Evolutionary conservation across 2,329 filamentous ascomycete species (phyloP).

Genomic region (Coniochaeta sp.): DNA sequence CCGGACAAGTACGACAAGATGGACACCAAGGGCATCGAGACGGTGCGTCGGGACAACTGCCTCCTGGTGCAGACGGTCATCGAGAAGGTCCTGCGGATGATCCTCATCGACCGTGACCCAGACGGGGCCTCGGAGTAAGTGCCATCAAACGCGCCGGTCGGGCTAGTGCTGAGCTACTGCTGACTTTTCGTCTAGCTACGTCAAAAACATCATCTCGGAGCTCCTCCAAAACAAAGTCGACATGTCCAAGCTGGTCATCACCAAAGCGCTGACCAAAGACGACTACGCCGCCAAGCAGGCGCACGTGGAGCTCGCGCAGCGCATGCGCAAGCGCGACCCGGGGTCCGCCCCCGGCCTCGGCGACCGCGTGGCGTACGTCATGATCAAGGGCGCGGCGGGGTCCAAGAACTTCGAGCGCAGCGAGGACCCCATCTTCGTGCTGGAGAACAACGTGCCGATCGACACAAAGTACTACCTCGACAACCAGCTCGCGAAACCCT

Average conservation of each 20-base stretch:
- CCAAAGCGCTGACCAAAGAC: slow-evolving; percentile 87
- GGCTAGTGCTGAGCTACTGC: neutral
- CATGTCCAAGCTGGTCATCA: slow-evolving; percentile 99
- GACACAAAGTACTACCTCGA: slow-evolving; percentile 98
- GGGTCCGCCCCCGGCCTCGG: slow-evolving; percentile 89
- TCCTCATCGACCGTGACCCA: slow-evolving; percentile 87
- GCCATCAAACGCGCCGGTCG: neutral
- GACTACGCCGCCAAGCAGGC: slow-evolving; percentile 91
- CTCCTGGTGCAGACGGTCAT: slow-evolving; percentile 93
- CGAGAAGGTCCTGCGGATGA: slow-evolving; percentile 91
- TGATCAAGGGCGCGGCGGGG: slow-evolving; percentile 82
- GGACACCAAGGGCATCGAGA: slow-evolving; percentile 99
- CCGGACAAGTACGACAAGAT: slow-evolving; percentile 97
- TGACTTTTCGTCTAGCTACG: slow-evolving; percentile 57
- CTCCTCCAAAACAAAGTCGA: slow-evolving; percentile 95
- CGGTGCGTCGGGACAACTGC: slow-evolving; percentile 94
- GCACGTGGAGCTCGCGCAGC: slow-evolving; percentile 88
- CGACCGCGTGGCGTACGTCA: slow-evolving; percentile 96
- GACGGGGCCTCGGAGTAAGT: slow-evolving; percentile 87
- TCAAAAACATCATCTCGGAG: slow-evolving; percentile 93
- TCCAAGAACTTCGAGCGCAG: slow-evolving; percentile 96
- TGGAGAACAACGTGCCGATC: slow-evolving; percentile 96
- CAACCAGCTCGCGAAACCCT: slow-evolving; percentile 92
- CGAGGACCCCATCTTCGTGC: slow-evolving; percentile 92
- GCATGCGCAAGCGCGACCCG: slow-evolving; percentile 95